Conservation (phyloP, 2,329 filamentous ascomycete genomes). For the Emergomyces pasteurianus region DNA sequence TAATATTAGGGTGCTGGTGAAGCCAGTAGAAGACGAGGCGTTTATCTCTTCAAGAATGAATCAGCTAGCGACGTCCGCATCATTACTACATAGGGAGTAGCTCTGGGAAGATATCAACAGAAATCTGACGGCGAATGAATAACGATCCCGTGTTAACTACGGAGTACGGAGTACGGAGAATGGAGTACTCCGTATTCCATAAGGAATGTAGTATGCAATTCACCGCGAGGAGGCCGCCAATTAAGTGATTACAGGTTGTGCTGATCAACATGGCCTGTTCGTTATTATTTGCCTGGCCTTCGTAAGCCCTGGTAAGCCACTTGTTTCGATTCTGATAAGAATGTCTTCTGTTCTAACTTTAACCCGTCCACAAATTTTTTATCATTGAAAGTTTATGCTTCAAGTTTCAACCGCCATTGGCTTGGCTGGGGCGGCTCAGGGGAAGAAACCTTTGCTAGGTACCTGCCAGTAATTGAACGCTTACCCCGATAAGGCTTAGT, state of each 20-base stretch:
- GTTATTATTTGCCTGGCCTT: background rate
- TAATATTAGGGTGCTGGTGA: too few relatives aligned
- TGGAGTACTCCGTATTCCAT: too few relatives aligned
- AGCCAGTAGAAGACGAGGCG: too few relatives aligned
- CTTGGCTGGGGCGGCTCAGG: background rate
- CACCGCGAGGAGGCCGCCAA: background rate
- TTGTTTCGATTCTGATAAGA: background rate
- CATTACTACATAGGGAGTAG: background rate
- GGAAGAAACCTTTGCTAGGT: background rate
- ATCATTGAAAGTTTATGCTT: background rate
- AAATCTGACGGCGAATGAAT: background rate
- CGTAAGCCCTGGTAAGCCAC: background rate
- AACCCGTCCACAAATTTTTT: background rate
- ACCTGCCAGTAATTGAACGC: background rate
- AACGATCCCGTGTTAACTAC: too few relatives aligned
- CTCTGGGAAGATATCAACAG: background rate
- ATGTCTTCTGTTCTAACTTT: background rate
- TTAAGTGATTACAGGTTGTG: background rate
- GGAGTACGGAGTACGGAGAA: too few relatives aligned
- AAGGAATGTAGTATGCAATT: too few relatives aligned
- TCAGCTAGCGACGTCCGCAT: too few relatives aligned
- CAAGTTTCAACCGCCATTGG: background rate
- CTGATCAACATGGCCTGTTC: background rate
- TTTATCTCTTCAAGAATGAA: too few relatives aligned
- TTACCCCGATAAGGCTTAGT: too few relatives aligned